A percentile compares a stretch with the other conserved stretches of the same genome.
Evolutionary conservation across 345 rosid species (phyloP).

Genomic region (Geranium rotundifolium): DNA sequence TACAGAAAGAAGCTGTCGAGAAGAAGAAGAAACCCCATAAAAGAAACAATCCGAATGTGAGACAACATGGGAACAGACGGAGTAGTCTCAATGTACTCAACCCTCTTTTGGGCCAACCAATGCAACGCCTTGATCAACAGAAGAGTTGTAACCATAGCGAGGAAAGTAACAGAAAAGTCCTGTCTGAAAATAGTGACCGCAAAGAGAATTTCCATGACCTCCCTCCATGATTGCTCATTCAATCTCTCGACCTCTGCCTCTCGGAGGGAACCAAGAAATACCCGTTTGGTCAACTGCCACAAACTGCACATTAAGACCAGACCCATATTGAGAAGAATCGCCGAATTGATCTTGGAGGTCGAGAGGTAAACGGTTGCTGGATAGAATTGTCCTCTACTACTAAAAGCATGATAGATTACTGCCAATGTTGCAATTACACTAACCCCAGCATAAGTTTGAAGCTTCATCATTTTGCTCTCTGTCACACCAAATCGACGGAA

Average conservation of each 20-base stretch:
- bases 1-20: constrained; percentile 57
- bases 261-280: constrained; percentile 85
- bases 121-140: constrained; percentile 75
- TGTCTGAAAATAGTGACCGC: constrained; percentile 88
- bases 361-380: constrained; percentile 81
- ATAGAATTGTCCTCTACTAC: constrained; percentile 75
- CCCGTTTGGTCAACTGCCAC: constrained; percentile 63
- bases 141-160: constrained; percentile 73
- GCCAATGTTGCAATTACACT: constrained; percentile 50
- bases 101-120: constrained; percentile 96
- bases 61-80: constrained; percentile 64
- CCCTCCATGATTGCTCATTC: constrained; percentile 92
- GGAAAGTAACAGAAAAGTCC: constrained; percentile 69
- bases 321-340: constrained; percentile 82
- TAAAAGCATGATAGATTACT: constrained; percentile 70
- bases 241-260: constrained; percentile 93
- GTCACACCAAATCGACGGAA: constrained; percentile 1
- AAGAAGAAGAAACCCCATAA: constrained; percentile 62
- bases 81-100: constrained; percentile 91
- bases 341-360: constrained; percentile 72
- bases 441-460: constrained; percentile 55
- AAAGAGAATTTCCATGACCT: constrained; percentile 88
- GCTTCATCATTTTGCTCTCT: constrained; percentile 50
- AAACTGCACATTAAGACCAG: constrained; percentile 59
- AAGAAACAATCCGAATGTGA: constrained; percentile 70